These are phyloP conservation scores for Camelina sativa DNA, from an alignment of 345 rosid species.

Conservation along the genomic window DNA sequence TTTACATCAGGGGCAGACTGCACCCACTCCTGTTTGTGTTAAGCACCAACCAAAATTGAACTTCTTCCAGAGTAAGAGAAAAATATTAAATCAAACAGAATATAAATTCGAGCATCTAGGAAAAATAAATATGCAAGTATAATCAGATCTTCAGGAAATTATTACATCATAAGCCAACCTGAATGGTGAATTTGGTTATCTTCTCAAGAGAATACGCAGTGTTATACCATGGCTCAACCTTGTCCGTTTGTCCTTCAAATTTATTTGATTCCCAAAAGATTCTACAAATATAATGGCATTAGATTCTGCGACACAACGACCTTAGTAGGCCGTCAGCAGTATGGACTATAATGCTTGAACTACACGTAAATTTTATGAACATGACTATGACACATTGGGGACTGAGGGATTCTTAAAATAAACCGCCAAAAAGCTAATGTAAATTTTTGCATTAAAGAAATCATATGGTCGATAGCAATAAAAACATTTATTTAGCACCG, in stretches of 20 bases:
- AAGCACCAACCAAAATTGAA: constrained; percentile 5
- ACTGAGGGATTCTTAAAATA: background rate
- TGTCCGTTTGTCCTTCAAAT: constrained; percentile 75
- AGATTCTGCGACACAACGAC: constrained; percentile 6
- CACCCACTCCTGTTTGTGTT: constrained; percentile 70
- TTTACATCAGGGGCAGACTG: constrained; percentile 63
- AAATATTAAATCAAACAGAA: background rate
- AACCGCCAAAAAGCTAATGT: background rate
- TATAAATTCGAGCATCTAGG: background rate
- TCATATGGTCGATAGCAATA: constrained; percentile 5
- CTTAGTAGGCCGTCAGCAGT: background rate
- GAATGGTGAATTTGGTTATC: constrained; percentile 52
- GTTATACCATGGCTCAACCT: constrained; percentile 91
- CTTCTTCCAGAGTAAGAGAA: background rate
- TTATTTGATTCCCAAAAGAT: constrained; percentile 91
- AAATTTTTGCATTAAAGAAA: background rate
- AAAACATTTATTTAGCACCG: background rate
- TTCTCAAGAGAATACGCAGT: constrained; percentile 74
- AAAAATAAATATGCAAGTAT: background rate
- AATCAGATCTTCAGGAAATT: background rate
- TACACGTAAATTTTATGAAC: constrained; percentile 2
- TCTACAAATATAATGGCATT: constrained; percentile 47
- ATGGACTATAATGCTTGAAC: background rate
- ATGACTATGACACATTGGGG: constrained; percentile 1
- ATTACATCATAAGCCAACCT: constrained; percentile 53